Evolutionary conservation across 2,329 filamentous ascomycete genomes (phyloP), one percentile per base, ranked within the genome.

Genomic region (Neoascochyta sp.): DNA sequence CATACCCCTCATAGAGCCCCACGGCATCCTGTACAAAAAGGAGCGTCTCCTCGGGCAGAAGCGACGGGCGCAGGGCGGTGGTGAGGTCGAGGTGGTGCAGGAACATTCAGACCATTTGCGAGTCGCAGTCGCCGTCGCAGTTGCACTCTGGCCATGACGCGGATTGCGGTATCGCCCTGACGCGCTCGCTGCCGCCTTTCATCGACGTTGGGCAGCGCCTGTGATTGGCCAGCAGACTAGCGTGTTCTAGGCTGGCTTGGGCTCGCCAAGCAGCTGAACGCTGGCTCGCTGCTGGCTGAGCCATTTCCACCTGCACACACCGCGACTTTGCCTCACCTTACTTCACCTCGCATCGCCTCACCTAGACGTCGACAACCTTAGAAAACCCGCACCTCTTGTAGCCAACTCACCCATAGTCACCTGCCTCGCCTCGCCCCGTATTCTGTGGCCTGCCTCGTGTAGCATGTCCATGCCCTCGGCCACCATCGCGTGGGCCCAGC

Each of bases 1-100:
- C 80, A 68, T 74, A 94, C 88, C 92, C 92, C 74, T 96, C 87
- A 69, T 98, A 98, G 41, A 98, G 74, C 49, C 92, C 92, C 53
- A 98, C 89, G 63, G 87, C 89, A 73, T 96, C 89, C 70, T 96
- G 90, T 36, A 98, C 90, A 68, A 95, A 96, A 38, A 98, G 76
- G 32, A 96, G 74, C 50, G 86, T 84, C 75, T 98, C 92, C 73
- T 95, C 92, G 57, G 87, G 84, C 47, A 94, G 77, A 62, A 95
- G 83, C 40, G 83, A 84, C 54, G 92, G 92, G 73, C 92, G 85
- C 60, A 95, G 78, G 60, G 92, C 92, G 69, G 90, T 95, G 36
- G 92, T 98, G 57, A 98, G 78, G 68, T 98, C 90, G 64, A 96
- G 77, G 54, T 84, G 80, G 75, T 93, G 90, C 74, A 95, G 75